Conservation (phyloP, 2,329 filamentous ascomycete species). For the Phyllosticta ampelicida region DNA sequence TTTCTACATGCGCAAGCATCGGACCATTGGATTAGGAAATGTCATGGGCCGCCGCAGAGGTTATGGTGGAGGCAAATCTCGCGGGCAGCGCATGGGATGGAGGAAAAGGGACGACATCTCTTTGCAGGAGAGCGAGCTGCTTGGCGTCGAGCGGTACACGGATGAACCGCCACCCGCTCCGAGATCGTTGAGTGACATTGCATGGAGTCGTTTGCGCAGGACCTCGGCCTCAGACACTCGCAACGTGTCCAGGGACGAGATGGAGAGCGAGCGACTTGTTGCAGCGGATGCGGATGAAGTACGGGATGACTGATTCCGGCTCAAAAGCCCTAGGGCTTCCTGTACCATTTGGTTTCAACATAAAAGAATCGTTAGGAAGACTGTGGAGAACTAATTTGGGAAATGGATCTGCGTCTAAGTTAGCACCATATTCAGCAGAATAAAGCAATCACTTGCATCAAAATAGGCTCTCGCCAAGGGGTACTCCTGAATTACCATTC, state of each 20-base stretch:
- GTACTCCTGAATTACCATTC: too few relatives aligned
- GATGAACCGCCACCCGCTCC: slow-evolving; percentile 9
- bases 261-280: slow-evolving; percentile 28
- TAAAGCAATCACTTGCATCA: too few relatives aligned
- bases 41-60: slow-evolving; percentile 27
- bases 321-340: too few relatives aligned
- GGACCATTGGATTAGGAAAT: slow-evolving; percentile 27
- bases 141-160: not conserved
- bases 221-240: slow-evolving; percentile 14
- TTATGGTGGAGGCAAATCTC: slow-evolving; percentile 28
- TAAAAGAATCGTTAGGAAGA: too few relatives aligned
- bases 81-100: slow-evolving; percentile 24
- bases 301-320: not conserved
- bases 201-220: slow-evolving; percentile 20
- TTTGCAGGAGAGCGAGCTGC: slow-evolving; percentile 21
- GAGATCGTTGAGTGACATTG: slow-evolving; percentile 13
- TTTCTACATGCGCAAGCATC: slow-evolving; percentile 32
- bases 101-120: slow-evolving; percentile 19
- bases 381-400: too few relatives aligned
- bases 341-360: too few relatives aligned
- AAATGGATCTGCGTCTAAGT: too few relatives aligned
- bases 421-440: too few relatives aligned
- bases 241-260: slow-evolving; percentile 27
- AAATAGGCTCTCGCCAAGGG: too few relatives aligned
- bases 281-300: not conserved